Conservation (phyloP, 139 green algal genomes). For the Haematococcus lacustris region DNA sequence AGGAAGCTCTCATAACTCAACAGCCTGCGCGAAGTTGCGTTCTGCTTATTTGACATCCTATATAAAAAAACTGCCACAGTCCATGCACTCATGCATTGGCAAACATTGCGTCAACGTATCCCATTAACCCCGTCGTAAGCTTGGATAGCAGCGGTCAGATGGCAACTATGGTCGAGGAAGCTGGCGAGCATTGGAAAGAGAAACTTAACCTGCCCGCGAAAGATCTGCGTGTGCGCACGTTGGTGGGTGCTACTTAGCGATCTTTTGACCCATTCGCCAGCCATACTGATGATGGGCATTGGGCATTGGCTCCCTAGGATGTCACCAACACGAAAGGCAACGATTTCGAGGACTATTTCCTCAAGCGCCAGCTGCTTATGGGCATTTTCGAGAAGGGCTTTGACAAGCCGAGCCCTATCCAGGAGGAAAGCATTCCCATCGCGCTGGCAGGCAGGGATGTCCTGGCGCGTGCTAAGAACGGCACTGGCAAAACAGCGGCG, state of each 20-base stretch:
- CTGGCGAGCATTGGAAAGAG: conserved; percentile 74
- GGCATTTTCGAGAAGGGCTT: conserved; percentile 99
- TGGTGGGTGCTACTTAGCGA: conserved; percentile 50
- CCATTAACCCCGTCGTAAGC: too few relatives aligned
- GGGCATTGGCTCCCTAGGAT: conserved; percentile 62
- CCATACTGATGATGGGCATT: too few relatives aligned
- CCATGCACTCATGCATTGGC: too few relatives aligned
- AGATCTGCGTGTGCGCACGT: conserved; percentile 81
- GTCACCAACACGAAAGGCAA: conserved; percentile 98
- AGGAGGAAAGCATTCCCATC: conserved; percentile 97
- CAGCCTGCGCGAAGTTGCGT: too few relatives aligned
- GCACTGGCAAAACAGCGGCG: conserved; percentile 98
- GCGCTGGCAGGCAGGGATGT: conserved; percentile 96
- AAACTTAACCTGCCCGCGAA: conserved; percentile 71
- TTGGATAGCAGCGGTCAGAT: too few relatives aligned
- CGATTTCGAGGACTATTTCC: conserved; percentile 98
- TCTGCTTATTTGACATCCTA: too few relatives aligned
- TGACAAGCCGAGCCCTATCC: conserved; percentile 86
- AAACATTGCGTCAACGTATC: too few relatives aligned
- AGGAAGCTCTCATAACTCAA: too few relatives aligned
- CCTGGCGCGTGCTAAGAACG: conserved; percentile 98
- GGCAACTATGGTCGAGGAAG: too few relatives aligned
- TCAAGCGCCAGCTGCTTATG: conserved; percentile 96
- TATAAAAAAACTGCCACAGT: too few relatives aligned
- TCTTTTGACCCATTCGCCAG: not conserved